Percentiles rank a stretch among this genome's conserved stretches.
phyloP scores from a whole-genome alignment of 2,329 filamentous ascomycete genomes.

The Cytospora leucostoma region DNA sequence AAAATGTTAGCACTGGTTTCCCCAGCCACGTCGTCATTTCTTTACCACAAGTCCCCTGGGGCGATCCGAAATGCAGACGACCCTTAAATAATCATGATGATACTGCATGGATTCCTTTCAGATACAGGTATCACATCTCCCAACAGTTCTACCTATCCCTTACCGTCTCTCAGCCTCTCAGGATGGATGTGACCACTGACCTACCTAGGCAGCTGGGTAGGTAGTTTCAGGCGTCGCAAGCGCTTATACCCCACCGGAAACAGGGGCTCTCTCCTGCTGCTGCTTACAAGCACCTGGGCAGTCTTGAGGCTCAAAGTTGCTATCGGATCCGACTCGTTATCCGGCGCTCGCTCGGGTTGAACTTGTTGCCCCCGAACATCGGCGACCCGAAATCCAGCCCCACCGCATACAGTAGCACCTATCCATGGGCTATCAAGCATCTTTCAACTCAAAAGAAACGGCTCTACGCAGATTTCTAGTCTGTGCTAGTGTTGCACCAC shows the following conservation, averaged over 20 bases:
- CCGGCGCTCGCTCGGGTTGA: neutral
- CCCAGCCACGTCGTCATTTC: neutral
- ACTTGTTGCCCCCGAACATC: neutral
- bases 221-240: neutral
- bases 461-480: neutral
- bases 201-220: neutral
- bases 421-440: slow-evolving; percentile 4
- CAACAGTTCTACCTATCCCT: neutral
- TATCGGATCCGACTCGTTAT: neutral
- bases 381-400: neutral
- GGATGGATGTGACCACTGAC: neutral
- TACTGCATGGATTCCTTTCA: neutral
- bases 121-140: neutral
- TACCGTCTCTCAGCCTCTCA: neutral
- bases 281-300: neutral
- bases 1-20: neutral
- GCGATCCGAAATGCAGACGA: neutral
- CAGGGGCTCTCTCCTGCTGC: neutral
- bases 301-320: neutral
- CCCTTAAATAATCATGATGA: neutral
- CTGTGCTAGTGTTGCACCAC: neutral
- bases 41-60: neutral
- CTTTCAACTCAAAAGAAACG: slow-evolving; percentile 4
- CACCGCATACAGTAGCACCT: neutral
- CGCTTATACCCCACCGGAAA: neutral